phyloP scores from a whole-genome alignment of 108 stramenopile species.

The Nitzschia putrida region DNA sequence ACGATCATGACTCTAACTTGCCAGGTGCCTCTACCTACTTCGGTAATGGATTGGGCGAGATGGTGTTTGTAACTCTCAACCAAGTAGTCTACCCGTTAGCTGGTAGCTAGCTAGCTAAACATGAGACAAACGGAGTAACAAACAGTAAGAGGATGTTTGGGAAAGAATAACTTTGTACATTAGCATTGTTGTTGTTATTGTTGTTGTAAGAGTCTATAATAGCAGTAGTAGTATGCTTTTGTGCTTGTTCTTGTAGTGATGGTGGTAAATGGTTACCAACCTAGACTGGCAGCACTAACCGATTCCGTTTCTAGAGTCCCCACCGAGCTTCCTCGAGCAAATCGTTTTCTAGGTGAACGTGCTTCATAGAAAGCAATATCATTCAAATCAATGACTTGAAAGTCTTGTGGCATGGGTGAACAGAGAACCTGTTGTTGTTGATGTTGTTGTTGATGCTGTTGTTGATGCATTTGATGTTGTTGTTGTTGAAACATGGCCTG shows the following conservation, averaged over 20 bases:
- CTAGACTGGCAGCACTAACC: conserved; percentile 22
- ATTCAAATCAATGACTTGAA: conserved; percentile 20
- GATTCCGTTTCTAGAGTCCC: conserved; percentile 19
- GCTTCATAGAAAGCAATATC: conserved; percentile 11
- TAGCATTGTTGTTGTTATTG: too few species aligned
- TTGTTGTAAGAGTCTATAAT: neutral
- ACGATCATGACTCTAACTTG: too few species aligned
- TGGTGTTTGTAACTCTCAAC: too few species aligned
- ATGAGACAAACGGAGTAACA: too few species aligned
- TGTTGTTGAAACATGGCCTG: conserved; percentile 4
- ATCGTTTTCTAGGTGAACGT: neutral
- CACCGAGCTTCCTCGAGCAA: conserved; percentile 2
- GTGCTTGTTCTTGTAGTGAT: too few species aligned
- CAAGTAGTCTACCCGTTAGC: too few species aligned
- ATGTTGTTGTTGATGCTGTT: conserved; percentile 1
- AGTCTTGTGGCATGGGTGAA: neutral
- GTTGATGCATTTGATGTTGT: conserved; percentile 7
- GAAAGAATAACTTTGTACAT: too few species aligned
- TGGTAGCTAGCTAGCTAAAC: too few species aligned
- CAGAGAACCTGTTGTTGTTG: conserved; percentile 11
- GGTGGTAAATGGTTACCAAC: conserved; percentile 6
- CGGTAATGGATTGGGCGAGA: too few species aligned
- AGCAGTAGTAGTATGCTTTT: too few species aligned
- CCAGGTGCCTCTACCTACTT: too few species aligned
- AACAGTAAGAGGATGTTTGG: too few species aligned